These are phyloP conservation scores for Nosema bombycis DNA, from an alignment of 371 early-diverging fungal genomes.

Conservation along the genomic window DNA sequence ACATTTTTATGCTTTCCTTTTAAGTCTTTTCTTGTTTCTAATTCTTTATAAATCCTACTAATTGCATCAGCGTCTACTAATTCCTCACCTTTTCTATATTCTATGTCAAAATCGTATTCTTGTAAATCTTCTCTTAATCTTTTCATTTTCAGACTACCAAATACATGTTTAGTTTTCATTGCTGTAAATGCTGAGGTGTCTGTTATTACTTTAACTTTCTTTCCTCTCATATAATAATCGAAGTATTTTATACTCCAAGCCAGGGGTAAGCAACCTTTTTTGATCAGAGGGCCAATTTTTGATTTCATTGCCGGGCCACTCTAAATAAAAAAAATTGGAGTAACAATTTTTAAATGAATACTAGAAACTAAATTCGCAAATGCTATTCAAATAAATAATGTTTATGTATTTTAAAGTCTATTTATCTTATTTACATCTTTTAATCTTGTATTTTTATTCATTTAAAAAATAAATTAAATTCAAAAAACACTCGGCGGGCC, in stretches of 20 bases:
- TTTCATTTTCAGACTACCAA: neutral
- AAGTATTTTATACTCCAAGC: neutral
- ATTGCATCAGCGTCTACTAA: neutral
- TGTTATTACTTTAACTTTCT: neutral
- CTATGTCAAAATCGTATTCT: neutral
- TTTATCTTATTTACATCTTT: too few relatives aligned
- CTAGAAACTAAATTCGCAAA: too few relatives aligned
- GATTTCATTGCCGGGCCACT: too few relatives aligned
- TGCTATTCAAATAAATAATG: too few relatives aligned
- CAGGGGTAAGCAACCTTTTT: too few relatives aligned
- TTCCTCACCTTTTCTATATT: neutral
- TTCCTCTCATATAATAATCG: neutral
- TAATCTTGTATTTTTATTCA: too few relatives aligned
- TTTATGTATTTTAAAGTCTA: too few relatives aligned
- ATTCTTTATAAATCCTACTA: neutral
- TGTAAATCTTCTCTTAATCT: neutral
- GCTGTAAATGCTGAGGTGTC: neutral
- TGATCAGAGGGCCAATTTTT: too few relatives aligned
- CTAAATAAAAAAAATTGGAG: too few relatives aligned
- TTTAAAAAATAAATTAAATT: too few relatives aligned
- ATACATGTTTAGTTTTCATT: neutral
- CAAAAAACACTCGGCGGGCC: too few relatives aligned
- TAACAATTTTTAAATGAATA: too few relatives aligned
- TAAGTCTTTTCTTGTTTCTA: neutral
- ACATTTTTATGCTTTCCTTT: neutral